Evolutionary conservation across 2,329 filamentous ascomycete species (phyloP).

Genomic region (Penicillium vulpinum): DNA sequence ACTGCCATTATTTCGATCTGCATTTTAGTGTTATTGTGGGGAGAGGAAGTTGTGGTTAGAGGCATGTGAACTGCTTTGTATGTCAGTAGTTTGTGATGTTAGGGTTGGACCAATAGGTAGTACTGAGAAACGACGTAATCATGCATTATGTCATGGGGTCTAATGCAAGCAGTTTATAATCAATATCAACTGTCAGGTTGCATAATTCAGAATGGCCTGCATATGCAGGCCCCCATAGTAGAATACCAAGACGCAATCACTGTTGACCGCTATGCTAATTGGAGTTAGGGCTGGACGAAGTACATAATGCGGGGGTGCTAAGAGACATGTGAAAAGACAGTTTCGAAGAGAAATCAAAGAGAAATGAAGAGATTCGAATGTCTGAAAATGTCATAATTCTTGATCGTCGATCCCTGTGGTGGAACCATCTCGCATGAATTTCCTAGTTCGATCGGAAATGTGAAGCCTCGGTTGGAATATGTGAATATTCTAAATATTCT

Average conservation of each 20-base stretch:
- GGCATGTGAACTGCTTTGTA: not conserved
- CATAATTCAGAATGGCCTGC: no score
- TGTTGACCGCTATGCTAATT: no score
- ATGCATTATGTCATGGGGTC: no score
- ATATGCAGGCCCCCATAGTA: no score
- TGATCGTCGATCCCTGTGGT: not conserved
- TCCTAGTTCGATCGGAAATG: not conserved
- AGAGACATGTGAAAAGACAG: constrained; percentile 7
- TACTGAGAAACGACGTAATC: no score
- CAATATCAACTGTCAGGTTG: no score
- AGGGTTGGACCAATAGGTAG: not conserved
- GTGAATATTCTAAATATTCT: not conserved
- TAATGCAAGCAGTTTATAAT: no score
- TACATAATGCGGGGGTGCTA: not conserved
- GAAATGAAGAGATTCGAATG: no score
- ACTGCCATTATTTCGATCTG: not conserved
- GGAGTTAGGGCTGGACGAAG: not conserved
- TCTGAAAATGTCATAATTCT: not conserved
- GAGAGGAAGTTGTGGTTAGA: not conserved
- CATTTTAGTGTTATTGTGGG: not conserved
- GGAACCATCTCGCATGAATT: constrained; percentile 11
- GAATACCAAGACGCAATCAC: no score
- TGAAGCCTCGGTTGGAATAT: not conserved
- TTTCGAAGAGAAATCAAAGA: no score
- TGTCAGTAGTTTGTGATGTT: not conserved